Conservation (phyloP, 768 basidiomycete species). For the Russula foetens region DNA sequence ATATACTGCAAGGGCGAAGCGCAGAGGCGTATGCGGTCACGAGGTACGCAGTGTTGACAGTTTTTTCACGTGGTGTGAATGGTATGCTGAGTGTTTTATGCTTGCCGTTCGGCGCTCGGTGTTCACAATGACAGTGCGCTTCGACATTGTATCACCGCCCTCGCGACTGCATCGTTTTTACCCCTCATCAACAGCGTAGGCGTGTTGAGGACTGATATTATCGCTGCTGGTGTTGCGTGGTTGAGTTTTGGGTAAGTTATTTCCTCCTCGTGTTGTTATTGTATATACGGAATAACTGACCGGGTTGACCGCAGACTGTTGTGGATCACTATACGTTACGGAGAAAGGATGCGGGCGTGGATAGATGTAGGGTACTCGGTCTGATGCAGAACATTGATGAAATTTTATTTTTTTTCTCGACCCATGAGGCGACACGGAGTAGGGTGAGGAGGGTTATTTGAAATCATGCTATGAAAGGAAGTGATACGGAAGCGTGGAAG, state of each 20-base stretch:
- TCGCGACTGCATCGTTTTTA: conserved; percentile 39
- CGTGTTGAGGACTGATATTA: conserved; percentile 39
- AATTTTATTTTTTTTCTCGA: too few relatives aligned
- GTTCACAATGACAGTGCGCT: conserved; percentile 33
- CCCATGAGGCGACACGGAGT: too few relatives aligned
- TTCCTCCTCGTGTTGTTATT: not conserved
- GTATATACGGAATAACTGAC: not conserved
- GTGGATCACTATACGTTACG: conserved; percentile 46
- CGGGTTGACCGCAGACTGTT: conserved; percentile 35
- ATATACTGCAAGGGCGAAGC: conserved; percentile 50
- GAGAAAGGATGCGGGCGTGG: conserved; percentile 47
- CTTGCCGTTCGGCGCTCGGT: not conserved
- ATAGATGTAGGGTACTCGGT: conserved; percentile 50
- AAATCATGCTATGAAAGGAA: too few relatives aligned
- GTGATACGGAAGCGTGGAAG: too few relatives aligned
- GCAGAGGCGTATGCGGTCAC: conserved; percentile 56
- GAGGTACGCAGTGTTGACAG: conserved; percentile 31
- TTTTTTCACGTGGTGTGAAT: conserved; percentile 16
- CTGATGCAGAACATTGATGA: conserved; percentile 26
- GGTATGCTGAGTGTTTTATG: not conserved
- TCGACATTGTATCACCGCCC: conserved; percentile 37
- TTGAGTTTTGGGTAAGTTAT: conserved; percentile 44
- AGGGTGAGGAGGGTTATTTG: not conserved
- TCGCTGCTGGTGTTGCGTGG: conserved; percentile 40
- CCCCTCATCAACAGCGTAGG: conserved; percentile 49